Conservation (phyloP, 768 basidiomycete genomes). For the Lactarius hatsudake region DNA sequence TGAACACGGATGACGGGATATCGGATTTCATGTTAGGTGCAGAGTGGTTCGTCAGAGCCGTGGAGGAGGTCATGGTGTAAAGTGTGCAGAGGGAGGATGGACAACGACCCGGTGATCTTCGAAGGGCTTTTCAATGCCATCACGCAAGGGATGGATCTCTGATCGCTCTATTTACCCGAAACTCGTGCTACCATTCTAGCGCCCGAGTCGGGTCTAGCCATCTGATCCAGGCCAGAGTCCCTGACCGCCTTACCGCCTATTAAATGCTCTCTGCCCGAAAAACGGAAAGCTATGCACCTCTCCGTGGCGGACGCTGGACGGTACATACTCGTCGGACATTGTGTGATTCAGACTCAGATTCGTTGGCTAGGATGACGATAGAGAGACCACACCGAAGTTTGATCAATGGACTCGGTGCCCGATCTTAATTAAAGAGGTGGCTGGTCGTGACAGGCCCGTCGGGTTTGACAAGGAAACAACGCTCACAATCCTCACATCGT, state of each 20-base stretch:
- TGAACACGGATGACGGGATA: slow-evolving; percentile 81
- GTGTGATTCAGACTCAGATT: background rate
- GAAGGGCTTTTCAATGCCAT: background rate
- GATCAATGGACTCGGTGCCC: background rate
- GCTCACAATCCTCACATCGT: background rate
- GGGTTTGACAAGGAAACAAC: background rate
- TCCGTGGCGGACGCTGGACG: background rate
- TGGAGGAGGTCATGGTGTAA: slow-evolving; percentile 16
- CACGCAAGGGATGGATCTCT: background rate
- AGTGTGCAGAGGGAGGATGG: background rate
- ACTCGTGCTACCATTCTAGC: background rate
- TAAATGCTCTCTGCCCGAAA: background rate
- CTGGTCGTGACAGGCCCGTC: background rate
- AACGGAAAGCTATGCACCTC: background rate
- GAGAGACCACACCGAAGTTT: background rate
- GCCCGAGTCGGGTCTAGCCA: slow-evolving; percentile 1
- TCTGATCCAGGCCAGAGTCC: background rate
- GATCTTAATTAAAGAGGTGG: too few species aligned
- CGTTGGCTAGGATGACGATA: background rate
- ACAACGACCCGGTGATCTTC: background rate
- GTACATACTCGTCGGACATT: background rate
- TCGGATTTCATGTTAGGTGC: background rate
- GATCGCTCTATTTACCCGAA: background rate
- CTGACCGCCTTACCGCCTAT: background rate
- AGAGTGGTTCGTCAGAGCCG: background rate